These are phyloP conservation scores for Groenewaldozyma salmanticensis DNA, from an alignment of 805 yeast genomes.

Conservation along the genomic window DNA sequence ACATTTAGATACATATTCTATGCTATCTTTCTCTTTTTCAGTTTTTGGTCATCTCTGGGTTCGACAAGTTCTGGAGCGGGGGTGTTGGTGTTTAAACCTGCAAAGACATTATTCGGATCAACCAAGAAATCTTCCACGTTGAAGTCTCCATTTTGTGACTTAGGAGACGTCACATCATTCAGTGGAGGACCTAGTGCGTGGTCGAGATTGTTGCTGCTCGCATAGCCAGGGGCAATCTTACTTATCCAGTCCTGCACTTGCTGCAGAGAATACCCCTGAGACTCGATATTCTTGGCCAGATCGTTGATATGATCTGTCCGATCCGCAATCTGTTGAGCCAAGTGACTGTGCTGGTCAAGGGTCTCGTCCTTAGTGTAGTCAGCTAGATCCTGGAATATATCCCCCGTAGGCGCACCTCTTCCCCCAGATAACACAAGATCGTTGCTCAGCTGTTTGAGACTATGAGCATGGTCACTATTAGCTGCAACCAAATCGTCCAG, in stretches of 20 bases:
- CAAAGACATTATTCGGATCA: constrained; percentile 7
- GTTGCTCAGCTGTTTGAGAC: too few species aligned
- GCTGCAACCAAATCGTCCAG: too few species aligned
- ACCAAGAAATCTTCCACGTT: constrained; percentile 23
- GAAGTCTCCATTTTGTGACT: constrained; percentile 7
- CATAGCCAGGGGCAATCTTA: constrained; percentile 10
- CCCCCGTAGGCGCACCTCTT: not conserved
- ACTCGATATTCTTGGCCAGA: constrained; percentile 18
- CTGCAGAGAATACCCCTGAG: constrained; percentile 22
- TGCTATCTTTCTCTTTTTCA: not conserved
- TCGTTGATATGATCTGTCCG: constrained; percentile 17
- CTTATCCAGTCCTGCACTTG: constrained; percentile 26
- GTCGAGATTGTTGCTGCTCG: constrained; percentile 1
- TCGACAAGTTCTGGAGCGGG: too few species aligned
- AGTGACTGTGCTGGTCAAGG: not conserved
- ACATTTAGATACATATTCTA: not conserved
- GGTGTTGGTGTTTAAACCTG: too few species aligned
- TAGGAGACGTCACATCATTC: not conserved
- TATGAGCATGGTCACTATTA: too few species aligned
- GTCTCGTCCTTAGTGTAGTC: too few species aligned
- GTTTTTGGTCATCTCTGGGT: too few species aligned
- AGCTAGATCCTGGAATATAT: not conserved
- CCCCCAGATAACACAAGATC: too few species aligned
- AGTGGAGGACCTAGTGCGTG: too few species aligned
- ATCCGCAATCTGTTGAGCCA: not conserved